Conservation (phyloP, 306 rosid genomes). For the Vigna trinervia region DNA sequence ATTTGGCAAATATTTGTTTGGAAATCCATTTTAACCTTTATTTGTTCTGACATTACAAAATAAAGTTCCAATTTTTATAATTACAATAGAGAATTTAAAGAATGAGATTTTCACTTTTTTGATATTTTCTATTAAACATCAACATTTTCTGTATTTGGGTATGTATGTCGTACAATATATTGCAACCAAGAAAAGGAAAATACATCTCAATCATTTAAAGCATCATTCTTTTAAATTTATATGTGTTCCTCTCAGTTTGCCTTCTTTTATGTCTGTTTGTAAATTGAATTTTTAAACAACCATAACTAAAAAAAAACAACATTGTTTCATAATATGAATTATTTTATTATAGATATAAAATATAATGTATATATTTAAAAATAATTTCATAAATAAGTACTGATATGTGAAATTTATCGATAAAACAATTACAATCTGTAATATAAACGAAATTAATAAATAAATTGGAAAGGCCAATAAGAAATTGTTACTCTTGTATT, state of each 20-base stretch:
- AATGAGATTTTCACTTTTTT: no score
- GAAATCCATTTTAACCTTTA: not conserved
- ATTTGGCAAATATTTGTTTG: not conserved
- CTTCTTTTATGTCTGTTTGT: not conserved
- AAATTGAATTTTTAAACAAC: not conserved
- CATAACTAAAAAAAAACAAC: not conserved
- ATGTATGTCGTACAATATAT: not conserved
- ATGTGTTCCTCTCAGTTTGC: not conserved
- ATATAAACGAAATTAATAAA: not conserved
- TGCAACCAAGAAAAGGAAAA: not conserved
- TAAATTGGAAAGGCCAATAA: not conserved
- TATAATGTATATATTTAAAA: not conserved
- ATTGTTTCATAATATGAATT: not conserved
- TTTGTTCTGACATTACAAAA: no score
- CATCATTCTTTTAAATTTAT: no score
- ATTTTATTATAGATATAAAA: not conserved
- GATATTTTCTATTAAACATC: no score
- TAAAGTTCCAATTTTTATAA: no score
- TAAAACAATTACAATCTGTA: not conserved
- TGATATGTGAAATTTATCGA: not conserved
- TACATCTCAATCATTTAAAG: no score
- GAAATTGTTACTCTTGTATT: not conserved
- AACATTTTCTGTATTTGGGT: no score
- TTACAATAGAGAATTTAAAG: not conserved
- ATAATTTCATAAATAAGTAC: not conserved